These are phyloP conservation scores for Scheffersomyces lignicola DNA, from an alignment of 1,139 yeast genomes.

Conservation along the genomic window DNA sequence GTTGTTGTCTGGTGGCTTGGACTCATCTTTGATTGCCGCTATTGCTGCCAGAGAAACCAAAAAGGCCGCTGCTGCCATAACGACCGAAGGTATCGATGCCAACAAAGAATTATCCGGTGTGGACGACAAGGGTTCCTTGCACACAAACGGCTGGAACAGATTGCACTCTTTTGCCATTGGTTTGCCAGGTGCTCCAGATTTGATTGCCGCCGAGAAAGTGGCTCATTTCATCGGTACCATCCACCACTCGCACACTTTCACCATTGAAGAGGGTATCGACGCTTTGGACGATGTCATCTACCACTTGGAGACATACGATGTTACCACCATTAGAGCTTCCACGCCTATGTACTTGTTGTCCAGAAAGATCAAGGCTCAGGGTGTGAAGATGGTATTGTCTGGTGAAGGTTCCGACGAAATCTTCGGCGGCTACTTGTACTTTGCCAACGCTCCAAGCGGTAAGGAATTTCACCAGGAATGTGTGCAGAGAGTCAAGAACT, in stretches of 20 bases:
- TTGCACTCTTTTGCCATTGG: conserved; percentile 97
- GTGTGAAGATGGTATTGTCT: conserved; percentile 97
- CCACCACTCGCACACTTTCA: conserved; percentile 97
- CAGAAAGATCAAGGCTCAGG: conserved; percentile 97
- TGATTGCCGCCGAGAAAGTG: conserved; percentile 93
- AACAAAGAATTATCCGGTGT: conserved; percentile 81
- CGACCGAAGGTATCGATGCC: conserved; percentile 48
- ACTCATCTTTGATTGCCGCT: conserved; percentile 92
- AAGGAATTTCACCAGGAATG: conserved; percentile 93
- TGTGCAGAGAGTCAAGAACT: conserved; percentile 93
- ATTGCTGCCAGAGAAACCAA: conserved; percentile 96
- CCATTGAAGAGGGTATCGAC: conserved; percentile 94
- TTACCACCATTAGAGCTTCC: conserved; percentile 97
- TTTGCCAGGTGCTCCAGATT: conserved; percentile 96
- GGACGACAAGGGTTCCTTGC: conserved; percentile 82
- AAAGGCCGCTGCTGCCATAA: conserved; percentile 64
- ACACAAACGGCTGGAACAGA: conserved; percentile 76
- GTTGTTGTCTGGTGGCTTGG: conserved; percentile 92
- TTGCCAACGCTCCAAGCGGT: conserved; percentile 93
- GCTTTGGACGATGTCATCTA: conserved; percentile 91
- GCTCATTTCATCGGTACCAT: conserved; percentile 93
- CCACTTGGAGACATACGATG: conserved; percentile 97
- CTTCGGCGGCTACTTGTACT: conserved; percentile 97
- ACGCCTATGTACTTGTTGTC: conserved; percentile 97
- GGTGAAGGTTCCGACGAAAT: conserved; percentile 99